A percentile compares a stretch with the other conserved stretches of the same genome.
Evolutionary conservation across 768 basidiomycete genomes (phyloP).

Genomic region (Phylloporus sp.): DNA sequence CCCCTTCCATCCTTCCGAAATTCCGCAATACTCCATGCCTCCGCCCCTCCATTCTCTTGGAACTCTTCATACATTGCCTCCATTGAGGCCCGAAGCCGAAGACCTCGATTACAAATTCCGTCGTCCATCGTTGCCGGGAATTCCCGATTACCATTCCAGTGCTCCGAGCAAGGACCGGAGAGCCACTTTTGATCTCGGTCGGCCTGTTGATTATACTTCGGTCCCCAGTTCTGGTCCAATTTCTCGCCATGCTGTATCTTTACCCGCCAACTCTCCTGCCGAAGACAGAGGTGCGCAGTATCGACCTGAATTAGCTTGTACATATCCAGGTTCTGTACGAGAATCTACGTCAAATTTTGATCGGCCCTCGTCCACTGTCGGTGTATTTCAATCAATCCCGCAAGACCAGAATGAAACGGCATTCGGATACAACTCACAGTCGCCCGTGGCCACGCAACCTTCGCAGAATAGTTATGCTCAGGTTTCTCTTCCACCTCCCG

Average conservation of each 20-base stretch:
- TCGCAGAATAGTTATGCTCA: slow-evolving; percentile 15
- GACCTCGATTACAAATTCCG: slow-evolving; percentile 31
- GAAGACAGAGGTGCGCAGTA: slow-evolving; percentile 12
- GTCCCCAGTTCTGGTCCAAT: background rate
- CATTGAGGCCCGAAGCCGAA: slow-evolving; percentile 22
- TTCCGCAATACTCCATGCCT: slow-evolving; percentile 26
- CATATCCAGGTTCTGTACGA: slow-evolving; percentile 16
- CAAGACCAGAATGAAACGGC: slow-evolving; percentile 8
- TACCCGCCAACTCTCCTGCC: slow-evolving; percentile 1
- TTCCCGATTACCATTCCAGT: slow-evolving; percentile 9
- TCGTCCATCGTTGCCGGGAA: slow-evolving; percentile 27
- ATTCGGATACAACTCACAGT: slow-evolving; percentile 9
- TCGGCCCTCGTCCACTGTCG: slow-evolving; percentile 18
- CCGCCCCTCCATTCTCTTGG: slow-evolving; percentile 23
- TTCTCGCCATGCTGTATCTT: slow-evolving; percentile 2
- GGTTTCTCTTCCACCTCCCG: slow-evolving; percentile 32
- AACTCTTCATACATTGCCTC: slow-evolving; percentile 23
- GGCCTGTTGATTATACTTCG: slow-evolving; percentile 10
- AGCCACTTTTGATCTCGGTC: slow-evolving; percentile 12
- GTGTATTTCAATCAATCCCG: slow-evolving; percentile 9
- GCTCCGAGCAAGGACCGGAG: slow-evolving; percentile 11
- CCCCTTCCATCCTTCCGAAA: slow-evolving; percentile 20
- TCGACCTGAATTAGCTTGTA: slow-evolving; percentile 14
- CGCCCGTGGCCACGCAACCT: background rate
- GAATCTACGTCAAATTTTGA: slow-evolving; percentile 16